These are phyloP conservation scores for Carpinus viminea DNA, from an alignment of 306 rosid species.

Conservation along the genomic window DNA sequence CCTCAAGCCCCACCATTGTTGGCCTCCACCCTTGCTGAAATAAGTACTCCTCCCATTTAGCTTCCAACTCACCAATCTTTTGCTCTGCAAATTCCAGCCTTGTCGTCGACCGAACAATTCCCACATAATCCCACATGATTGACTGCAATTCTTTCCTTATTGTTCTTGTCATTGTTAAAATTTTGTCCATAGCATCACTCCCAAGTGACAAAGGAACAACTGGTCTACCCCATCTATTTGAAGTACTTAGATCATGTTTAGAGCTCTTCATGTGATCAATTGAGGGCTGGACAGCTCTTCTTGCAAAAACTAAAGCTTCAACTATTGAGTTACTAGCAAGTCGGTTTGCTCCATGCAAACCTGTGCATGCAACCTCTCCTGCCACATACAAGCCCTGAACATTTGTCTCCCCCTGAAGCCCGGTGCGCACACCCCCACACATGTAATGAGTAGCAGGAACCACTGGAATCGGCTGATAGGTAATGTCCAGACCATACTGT, in stretches of 20 bases:
- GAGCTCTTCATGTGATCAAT: constrained; percentile 70
- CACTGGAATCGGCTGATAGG: constrained; percentile 74
- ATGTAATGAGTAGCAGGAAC: constrained; percentile 98
- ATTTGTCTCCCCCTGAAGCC: constrained; percentile 90
- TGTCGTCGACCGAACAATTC: constrained; percentile 79
- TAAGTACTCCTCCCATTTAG: constrained; percentile 77
- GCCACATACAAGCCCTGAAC: constrained; percentile 81
- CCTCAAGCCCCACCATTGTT: constrained; percentile 80
- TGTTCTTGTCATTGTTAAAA: constrained; percentile 45
- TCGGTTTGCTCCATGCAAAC: constrained; percentile 94
- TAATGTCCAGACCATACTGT: constrained; percentile 75
- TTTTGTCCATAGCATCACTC: constrained; percentile 35
- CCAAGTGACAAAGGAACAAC: constrained; percentile 51
- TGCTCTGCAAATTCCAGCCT: constrained; percentile 73
- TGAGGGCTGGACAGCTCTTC: constrained; percentile 87
- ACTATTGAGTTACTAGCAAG: constrained; percentile 97
- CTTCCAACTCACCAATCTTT: constrained; percentile 66
- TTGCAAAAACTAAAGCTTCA: constrained; percentile 94
- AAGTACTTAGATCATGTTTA: constrained; percentile 43
- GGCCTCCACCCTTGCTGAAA: constrained; percentile 75
- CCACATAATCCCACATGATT: constrained; percentile 80
- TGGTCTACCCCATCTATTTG: constrained; percentile 69
- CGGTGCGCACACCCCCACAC: constrained; percentile 94
- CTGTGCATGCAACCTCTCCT: constrained; percentile 98
- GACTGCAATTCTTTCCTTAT: constrained; percentile 71